These are phyloP conservation scores for Cytospora chrysosperma DNA, from an alignment of 2,329 filamentous ascomycete genomes.

Conservation along the genomic window DNA sequence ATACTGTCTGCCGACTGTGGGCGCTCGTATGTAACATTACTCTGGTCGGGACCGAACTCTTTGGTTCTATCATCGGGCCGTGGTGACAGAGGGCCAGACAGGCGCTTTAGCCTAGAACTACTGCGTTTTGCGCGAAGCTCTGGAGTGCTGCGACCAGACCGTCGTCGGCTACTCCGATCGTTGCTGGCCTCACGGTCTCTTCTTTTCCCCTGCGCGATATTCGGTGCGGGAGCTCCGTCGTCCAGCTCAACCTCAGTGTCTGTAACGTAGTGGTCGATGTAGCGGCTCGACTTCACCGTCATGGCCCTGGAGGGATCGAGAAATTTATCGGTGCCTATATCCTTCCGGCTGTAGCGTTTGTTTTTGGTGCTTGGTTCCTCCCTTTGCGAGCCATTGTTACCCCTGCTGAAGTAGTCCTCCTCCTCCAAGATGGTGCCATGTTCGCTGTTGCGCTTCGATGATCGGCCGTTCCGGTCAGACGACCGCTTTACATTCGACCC, in stretches of 20 bases:
- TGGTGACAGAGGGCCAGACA: constrained; percentile 50
- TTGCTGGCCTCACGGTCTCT: constrained; percentile 48
- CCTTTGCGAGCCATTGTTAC: background rate
- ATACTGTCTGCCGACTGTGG: constrained; percentile 81
- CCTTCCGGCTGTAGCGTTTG: constrained; percentile 12
- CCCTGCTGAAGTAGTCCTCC: constrained; percentile 34
- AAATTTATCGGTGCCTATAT: constrained; percentile 20
- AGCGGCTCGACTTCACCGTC: constrained; percentile 27
- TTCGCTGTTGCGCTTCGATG: constrained; percentile 48
- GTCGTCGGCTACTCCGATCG: constrained; percentile 45
- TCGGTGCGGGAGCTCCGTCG: constrained; percentile 69
- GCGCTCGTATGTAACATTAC: constrained; percentile 61
- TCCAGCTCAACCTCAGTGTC: constrained; percentile 42
- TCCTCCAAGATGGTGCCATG: constrained; percentile 44
- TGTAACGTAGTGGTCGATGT: constrained; percentile 22
- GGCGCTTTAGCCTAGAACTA: constrained; percentile 57
- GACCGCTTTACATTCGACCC: constrained; percentile 53
- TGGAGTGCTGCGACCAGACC: constrained; percentile 50
- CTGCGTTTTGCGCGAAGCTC: constrained; percentile 52
- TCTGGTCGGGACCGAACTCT: constrained; percentile 22
- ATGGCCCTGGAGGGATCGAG: constrained; percentile 29
- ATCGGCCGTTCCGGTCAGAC: constrained; percentile 48
- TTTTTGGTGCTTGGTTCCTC: background rate
- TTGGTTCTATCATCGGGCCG: constrained; percentile 36
- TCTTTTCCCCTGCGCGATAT: constrained; percentile 60